Base-by-base conservation (phyloP, 176 grass and related monocot species). In the Poa pratensis region DNA sequence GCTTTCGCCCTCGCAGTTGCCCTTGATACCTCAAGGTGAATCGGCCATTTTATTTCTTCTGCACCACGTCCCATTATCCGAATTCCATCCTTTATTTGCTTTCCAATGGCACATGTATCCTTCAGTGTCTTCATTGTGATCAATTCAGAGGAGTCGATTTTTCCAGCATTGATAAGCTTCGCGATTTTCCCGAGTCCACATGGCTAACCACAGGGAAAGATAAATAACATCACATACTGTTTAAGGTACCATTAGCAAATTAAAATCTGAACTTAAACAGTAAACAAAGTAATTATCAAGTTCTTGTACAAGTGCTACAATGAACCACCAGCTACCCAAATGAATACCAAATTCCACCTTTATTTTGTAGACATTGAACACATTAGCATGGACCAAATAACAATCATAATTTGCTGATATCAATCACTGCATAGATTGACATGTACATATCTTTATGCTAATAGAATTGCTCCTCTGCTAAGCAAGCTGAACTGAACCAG, bases 41-140 rank as follows among this genome's bases (percentile, higher is more conserved):
- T 92, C 5, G 91, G 96, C 96, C 96, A 95, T 92, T 98, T 98
- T 43, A 98, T 95, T 82, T 98, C 89, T 90, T 98, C 96, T 53
- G 91, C 89, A 79, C 91, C 96, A 60, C 91, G 93, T 3, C 93
- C 91, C 96, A 98, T 98, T 81, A 98, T 90, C 37, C 93, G 92
- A 82, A 98, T 94, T 57, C 96, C 96, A 83, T 98, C 96, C 75
- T 98, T 87, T 89, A 98, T 95, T 88, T 98, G 89, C 81, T 98
- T 98, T 27, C 96, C 93, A 73, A 98, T 95, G 40, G 93, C 96
- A 80, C 81, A 70, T 80, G 96, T 90, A 63, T 94, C 93, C 93
- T 98, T 98, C 27, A 98, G 77, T 73, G 89, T 98, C 85, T 98
- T 95, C 96, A 95, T 94, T 54, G 96, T 98, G 81, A 98, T 95